Evolutionary conservation across 192 early-diverging fungal genomes (phyloP).

Genomic region (Coemansia sp.): DNA sequence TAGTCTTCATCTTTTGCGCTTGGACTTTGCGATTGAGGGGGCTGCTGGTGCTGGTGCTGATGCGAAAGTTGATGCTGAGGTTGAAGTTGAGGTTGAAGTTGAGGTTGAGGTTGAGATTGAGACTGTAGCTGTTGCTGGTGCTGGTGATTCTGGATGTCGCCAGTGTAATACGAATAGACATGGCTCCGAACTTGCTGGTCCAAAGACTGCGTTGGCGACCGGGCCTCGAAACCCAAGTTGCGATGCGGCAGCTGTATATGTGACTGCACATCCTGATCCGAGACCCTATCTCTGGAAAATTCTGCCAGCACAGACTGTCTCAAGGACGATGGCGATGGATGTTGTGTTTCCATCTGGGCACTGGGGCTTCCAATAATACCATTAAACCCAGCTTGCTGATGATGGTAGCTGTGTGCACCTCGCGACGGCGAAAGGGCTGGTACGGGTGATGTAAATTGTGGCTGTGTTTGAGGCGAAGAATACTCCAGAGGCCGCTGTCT

Average conservation of each 20-base stretch:
- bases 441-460: neutral
- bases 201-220: neutral
- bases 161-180: constrained; percentile 4
- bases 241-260: constrained; percentile 2
- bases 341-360: neutral
- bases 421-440: neutral
- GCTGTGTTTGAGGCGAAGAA: neutral
- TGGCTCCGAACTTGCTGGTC: constrained; percentile 25
- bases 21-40: neutral
- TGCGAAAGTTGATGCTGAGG: neutral
- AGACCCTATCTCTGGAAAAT: neutral
- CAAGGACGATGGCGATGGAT: neutral
- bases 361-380: neutral
- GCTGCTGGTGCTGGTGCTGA: constrained; percentile 10
- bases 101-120: too few relatives aligned
- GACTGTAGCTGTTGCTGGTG: neutral
- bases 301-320: neutral
- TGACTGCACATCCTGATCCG: neutral
- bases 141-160: neutral
- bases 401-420: neutral
- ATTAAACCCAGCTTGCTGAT: neutral
- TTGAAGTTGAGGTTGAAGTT: neutral
- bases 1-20: constrained; percentile 13
- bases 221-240: neutral
- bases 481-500: neutral